Conservation (phyloP, 768 basidiomycete species). For the Calvatia gigantea region DNA sequence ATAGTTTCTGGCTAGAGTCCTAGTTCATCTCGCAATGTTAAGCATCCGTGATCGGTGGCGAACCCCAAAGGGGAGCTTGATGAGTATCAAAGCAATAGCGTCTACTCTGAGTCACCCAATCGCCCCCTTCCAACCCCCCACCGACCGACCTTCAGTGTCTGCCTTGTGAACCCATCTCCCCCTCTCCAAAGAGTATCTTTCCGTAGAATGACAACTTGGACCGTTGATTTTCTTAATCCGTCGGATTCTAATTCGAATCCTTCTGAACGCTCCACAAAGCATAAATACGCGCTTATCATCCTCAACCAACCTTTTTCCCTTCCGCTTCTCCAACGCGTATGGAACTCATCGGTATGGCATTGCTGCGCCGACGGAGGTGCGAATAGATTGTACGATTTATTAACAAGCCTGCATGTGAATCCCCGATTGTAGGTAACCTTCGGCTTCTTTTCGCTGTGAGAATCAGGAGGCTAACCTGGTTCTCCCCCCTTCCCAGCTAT, state of each 20-base stretch:
- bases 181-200: not conserved
- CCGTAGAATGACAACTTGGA: slow-evolving; percentile 31
- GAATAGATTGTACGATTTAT: slow-evolving; percentile 71
- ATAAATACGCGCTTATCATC: slow-evolving; percentile 65
- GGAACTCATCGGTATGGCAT: slow-evolving; percentile 45
- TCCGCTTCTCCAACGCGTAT: slow-evolving; percentile 60
- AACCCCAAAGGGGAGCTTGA: not conserved
- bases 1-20: not conserved
- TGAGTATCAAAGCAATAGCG: no score
- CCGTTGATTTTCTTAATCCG: slow-evolving; percentile 35
- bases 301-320: slow-evolving; percentile 85
- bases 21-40: not conserved
- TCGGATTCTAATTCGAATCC: not conserved
- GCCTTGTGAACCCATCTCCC: not conserved
- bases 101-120: not conserved
- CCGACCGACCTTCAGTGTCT: not conserved
- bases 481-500: slow-evolving; percentile 41
- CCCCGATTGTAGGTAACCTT: slow-evolving; percentile 16
- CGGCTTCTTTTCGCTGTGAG: not conserved
- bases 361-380: slow-evolving; percentile 89
- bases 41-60: not conserved
- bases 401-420: slow-evolving; percentile 18
- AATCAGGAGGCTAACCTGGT: not conserved
- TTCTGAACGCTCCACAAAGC: slow-evolving; percentile 8
- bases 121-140: not conserved